Conservation (phyloP, 768 basidiomycete species). For the Panaeolus cyanescens region DNA sequence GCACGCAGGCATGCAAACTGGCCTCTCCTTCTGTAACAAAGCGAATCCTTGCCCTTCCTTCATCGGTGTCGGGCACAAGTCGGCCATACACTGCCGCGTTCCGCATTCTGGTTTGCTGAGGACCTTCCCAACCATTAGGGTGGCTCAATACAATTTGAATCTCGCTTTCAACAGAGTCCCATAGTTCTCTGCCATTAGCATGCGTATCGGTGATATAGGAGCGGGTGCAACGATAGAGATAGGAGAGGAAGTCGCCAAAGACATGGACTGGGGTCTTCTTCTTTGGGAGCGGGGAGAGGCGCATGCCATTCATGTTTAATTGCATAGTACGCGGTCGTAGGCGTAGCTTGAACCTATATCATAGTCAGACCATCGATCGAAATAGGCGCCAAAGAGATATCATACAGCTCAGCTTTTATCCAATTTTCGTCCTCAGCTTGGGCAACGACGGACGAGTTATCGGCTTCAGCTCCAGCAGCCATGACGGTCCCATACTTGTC, state of each 20-base stretch:
- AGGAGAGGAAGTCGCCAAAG: slow-evolving; percentile 78
- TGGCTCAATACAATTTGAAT: slow-evolving; percentile 78
- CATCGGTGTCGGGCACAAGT: slow-evolving; percentile 75
- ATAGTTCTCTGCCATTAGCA: slow-evolving; percentile 68
- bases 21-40: slow-evolving; percentile 88
- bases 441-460: slow-evolving; percentile 54
- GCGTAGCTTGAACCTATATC: slow-evolving; percentile 73
- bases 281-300: slow-evolving; percentile 66
- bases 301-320: slow-evolving; percentile 84
- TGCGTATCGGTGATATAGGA: slow-evolving; percentile 83
- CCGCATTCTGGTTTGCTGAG: slow-evolving; percentile 79
- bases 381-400: not conserved
- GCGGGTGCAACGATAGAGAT: slow-evolving; percentile 73
- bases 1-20: slow-evolving; percentile 78
- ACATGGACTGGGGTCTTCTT: slow-evolving; percentile 71
- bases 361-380: slow-evolving; percentile 1
- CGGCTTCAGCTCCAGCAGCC: slow-evolving; percentile 79
- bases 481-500: slow-evolving; percentile 65
- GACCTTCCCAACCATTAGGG: slow-evolving; percentile 83
- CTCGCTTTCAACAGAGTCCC: slow-evolving; percentile 69
- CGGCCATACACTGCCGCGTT: slow-evolving; percentile 70
- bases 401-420: slow-evolving; percentile 77
- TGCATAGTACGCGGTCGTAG: slow-evolving; percentile 78
- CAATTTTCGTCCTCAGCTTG: slow-evolving; percentile 78
- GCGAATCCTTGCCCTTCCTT: slow-evolving; percentile 69